phyloP scores from a whole-genome alignment of 225 moss, liverwort and hornwort species.

The Physcomitrellopsis africana region DNA sequence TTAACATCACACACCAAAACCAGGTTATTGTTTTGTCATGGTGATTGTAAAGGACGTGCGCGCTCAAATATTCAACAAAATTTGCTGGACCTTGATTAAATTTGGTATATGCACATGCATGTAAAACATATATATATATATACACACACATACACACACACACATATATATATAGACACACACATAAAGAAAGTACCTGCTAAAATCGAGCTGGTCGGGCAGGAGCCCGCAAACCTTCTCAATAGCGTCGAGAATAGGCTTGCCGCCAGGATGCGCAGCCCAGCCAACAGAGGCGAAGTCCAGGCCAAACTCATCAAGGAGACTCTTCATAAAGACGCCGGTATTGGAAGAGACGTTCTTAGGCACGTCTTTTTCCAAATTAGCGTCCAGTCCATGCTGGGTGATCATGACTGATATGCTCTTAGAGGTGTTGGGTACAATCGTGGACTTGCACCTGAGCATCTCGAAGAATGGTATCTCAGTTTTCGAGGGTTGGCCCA shows the following conservation, averaged over 20 bases:
- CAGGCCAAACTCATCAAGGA: slow-evolving; percentile 22
- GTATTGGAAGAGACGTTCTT: slow-evolving; percentile 20
- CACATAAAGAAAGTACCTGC: slow-evolving; percentile 20
- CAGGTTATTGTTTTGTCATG: too few relatives aligned
- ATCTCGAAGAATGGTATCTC: slow-evolving; percentile 29
- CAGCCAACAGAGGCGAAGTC: slow-evolving; percentile 31
- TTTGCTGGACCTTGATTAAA: too few relatives aligned
- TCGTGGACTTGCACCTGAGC: slow-evolving; percentile 19
- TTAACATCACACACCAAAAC: neutral
- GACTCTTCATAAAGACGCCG: slow-evolving; percentile 14
- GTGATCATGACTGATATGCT: slow-evolving; percentile 29
- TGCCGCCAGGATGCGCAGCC: slow-evolving; percentile 44
- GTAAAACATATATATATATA: too few relatives aligned
- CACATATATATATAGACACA: neutral
- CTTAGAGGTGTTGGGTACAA: slow-evolving; percentile 29
- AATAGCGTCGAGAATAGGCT: slow-evolving; percentile 32
- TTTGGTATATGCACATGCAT: too few relatives aligned
- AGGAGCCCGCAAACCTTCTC: slow-evolving; percentile 31
- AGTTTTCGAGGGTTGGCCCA: slow-evolving; percentile 23
- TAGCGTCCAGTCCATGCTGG: slow-evolving; percentile 37
- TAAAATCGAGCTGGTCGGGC: slow-evolving; percentile 30
- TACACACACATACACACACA: neutral
- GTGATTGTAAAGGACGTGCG: too few relatives aligned
- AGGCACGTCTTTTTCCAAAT: slow-evolving; percentile 38
- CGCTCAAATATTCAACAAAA: too few relatives aligned